Evolutionary conservation across 2,329 filamentous ascomycete species (phyloP).

Genomic region (Ceratocystis eucalypticola): DNA sequence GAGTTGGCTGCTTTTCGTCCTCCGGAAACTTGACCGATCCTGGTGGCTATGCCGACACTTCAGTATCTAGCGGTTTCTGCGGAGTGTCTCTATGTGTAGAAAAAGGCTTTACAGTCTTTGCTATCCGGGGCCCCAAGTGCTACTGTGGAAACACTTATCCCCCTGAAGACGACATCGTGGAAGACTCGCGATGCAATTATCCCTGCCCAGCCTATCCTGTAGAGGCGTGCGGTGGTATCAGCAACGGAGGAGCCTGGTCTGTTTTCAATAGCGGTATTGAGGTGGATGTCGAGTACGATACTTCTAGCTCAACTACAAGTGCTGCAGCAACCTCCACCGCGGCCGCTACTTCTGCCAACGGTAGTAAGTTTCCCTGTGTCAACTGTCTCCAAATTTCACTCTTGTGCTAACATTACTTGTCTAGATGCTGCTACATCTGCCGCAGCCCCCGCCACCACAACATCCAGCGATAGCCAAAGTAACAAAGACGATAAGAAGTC

Average conservation of each 20-base stretch:
- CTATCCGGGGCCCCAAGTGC: constrained; percentile 49
- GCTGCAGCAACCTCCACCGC: constrained; percentile 22
- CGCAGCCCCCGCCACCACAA: constrained; percentile 23
- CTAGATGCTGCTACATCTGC: constrained; percentile 20
- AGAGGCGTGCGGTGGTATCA: constrained; percentile 44
- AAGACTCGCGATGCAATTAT: constrained; percentile 48
- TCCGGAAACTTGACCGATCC: constrained; percentile 29
- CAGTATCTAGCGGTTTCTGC: constrained; percentile 32
- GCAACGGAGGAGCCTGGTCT: constrained; percentile 27
- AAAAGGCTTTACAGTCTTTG: constrained; percentile 44
- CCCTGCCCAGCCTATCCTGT: constrained; percentile 49
- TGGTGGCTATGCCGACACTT: constrained; percentile 19
- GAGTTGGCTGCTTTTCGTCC: constrained; percentile 40
- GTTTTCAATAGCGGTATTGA: constrained; percentile 39
- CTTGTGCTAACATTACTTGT: constrained; percentile 9
- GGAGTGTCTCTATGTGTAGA: constrained; percentile 28
- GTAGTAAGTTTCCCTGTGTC: constrained; percentile 8
- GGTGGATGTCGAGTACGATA: constrained; percentile 28
- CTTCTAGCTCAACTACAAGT: constrained; percentile 22
- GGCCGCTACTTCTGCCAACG: constrained; percentile 21
- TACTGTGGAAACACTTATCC: constrained; percentile 62
- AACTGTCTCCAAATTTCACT: background rate
- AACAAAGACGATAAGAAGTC: constrained; percentile 25
- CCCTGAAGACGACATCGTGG: constrained; percentile 37
- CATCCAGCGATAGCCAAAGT: constrained; percentile 11